phyloP scores from a whole-genome alignment of 1,284 basidiomycete species.

The Ganoderma lucidum region DNA sequence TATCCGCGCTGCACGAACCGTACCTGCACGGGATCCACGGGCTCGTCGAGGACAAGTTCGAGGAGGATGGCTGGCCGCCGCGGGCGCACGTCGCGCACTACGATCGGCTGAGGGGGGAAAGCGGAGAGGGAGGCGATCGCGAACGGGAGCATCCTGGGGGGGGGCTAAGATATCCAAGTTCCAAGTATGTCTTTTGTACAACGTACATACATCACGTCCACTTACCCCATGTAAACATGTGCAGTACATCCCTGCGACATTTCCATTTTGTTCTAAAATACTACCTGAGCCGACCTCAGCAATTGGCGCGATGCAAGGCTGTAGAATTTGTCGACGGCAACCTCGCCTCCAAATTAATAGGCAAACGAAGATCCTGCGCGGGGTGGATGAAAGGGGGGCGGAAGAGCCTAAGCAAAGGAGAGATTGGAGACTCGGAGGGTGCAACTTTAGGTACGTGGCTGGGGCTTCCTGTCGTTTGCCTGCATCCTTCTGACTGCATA shows the following conservation, averaged over 20 bases:
- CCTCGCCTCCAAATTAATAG: too few species aligned
- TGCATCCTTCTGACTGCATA: too few species aligned
- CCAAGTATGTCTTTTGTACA: conserved; percentile 7
- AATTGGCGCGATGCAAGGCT: too few species aligned
- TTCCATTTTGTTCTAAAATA: neutral
- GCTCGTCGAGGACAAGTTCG: conserved; percentile 56
- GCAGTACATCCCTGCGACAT: neutral
- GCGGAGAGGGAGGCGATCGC: conserved; percentile 48
- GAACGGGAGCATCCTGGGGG: conserved; percentile 63
- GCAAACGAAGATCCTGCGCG: too few species aligned
- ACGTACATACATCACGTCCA: neutral
- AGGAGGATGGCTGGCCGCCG: conserved; percentile 29
- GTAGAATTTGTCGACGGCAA: too few species aligned
- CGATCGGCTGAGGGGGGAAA: conserved; percentile 52
- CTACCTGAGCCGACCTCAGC: too few species aligned
- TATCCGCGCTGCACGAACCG: conserved; percentile 67
- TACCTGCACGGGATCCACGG: conserved; percentile 82
- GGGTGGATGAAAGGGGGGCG: too few species aligned
- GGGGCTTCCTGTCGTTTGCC: too few species aligned
- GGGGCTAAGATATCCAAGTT: conserved; percentile 56
- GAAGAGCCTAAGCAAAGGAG: too few species aligned
- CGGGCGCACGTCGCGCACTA: conserved; percentile 62
- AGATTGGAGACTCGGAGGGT: too few species aligned
- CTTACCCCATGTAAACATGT: neutral
- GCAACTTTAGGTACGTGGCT: too few species aligned